phyloP scores from a whole-genome alignment of 2,329 filamentous ascomycete genomes.

The Exophiala sideris region DNA sequence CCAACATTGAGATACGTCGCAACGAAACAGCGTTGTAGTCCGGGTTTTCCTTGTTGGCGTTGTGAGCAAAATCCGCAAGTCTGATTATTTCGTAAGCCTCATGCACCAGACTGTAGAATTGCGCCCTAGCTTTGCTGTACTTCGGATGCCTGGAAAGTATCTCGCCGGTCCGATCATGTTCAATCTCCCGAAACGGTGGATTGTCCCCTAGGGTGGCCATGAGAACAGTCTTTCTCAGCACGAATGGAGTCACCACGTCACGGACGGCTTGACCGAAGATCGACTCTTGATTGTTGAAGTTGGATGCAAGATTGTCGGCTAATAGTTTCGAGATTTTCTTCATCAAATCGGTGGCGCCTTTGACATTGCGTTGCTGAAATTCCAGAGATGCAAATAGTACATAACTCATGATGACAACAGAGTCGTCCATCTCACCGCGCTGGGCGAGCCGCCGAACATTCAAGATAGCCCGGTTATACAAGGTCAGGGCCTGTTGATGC shows the following conservation, averaged over 20 bases:
- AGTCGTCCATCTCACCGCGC: constrained; percentile 7
- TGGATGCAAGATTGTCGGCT: constrained; percentile 5
- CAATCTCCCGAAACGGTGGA: constrained; percentile 1
- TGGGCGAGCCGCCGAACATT: constrained; percentile 9
- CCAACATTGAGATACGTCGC: neutral
- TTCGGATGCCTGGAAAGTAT: constrained; percentile 2
- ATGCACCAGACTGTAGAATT: constrained; percentile 11
- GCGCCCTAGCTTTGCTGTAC: constrained; percentile 9
- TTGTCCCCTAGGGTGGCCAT: constrained; percentile 12
- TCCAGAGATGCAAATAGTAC: constrained; percentile 23
- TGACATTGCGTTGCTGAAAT: constrained; percentile 33
- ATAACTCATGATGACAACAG: constrained; percentile 21
- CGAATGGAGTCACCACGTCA: constrained; percentile 18
- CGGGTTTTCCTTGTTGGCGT: constrained; percentile 4
- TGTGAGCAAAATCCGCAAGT: constrained; percentile 2
- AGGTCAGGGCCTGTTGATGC: constrained; percentile 18
- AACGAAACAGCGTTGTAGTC: constrained; percentile 2
- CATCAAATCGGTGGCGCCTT: constrained; percentile 31
- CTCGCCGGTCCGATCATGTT: neutral
- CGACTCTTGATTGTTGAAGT: neutral
- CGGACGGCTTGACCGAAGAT: constrained; percentile 3
- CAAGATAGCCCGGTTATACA: constrained; percentile 18
- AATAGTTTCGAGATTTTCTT: constrained; percentile 5
- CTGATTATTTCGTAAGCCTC: constrained; percentile 16
- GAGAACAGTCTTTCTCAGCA: constrained; percentile 16